Evolutionary conservation across 495 filamentous ascomycete genomes (phyloP).

Genomic region (Aspergillus indologenus): DNA sequence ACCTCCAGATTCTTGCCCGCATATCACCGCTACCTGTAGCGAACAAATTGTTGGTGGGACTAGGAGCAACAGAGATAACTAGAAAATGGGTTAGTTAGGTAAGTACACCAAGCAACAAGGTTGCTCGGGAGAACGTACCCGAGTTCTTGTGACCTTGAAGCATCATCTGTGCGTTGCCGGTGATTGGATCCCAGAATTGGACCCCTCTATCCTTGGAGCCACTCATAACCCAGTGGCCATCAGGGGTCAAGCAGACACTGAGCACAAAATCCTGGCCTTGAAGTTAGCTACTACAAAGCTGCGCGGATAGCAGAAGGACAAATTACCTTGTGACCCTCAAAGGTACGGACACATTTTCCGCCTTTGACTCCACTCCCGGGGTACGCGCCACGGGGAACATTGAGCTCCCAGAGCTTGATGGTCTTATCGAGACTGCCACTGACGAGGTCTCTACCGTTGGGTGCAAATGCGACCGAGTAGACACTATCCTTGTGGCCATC

Average conservation of each 20-base stretch:
- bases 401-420: slow-evolving; percentile 93
- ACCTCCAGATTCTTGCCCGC: slow-evolving; percentile 88
- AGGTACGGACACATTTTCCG: slow-evolving; percentile 81
- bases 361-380: slow-evolving; percentile 63
- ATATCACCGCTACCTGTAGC: slow-evolving; percentile 89
- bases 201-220: slow-evolving; percentile 89
- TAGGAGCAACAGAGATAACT: slow-evolving; percentile 88
- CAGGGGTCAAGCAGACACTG: slow-evolving; percentile 82
- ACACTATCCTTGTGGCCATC: slow-evolving; percentile 91
- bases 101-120: too few species aligned
- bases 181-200: slow-evolving; percentile 89
- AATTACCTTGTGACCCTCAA: slow-evolving; percentile 85
- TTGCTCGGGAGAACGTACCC: too few species aligned
- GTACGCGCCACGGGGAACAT: slow-evolving; percentile 60
- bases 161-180: slow-evolving; percentile 86
- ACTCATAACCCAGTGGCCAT: slow-evolving; percentile 85
- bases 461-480: slow-evolving; percentile 89
- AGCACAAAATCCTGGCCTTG: slow-evolving; percentile 77
- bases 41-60: slow-evolving; percentile 74
- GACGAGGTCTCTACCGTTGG: slow-evolving; percentile 81
- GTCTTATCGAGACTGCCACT: slow-evolving; percentile 90
- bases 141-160: slow-evolving; percentile 92
- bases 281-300: slow-evolving; percentile 10
- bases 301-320: slow-evolving; percentile 1
- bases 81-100: slow-evolving; percentile 19